Evolutionary conservation across 768 basidiomycete species (phyloP).

Genomic region (Pisolithus orientalis): DNA sequence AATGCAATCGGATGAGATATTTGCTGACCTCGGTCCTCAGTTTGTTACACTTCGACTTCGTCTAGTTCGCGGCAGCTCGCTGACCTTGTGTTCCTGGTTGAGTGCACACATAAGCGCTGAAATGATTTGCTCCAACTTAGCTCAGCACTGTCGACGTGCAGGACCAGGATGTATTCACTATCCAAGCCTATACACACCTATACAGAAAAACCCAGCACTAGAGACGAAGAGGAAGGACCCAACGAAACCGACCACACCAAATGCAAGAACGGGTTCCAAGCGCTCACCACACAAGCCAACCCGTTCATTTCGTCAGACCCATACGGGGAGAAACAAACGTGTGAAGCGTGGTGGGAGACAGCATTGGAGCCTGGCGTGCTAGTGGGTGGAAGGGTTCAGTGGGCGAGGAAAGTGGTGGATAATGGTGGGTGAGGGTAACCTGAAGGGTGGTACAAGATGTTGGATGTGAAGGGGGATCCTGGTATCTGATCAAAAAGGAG

Average conservation of each 20-base stretch:
- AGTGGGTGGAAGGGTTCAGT: slow-evolving; percentile 12
- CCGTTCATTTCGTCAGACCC: slow-evolving; percentile 41
- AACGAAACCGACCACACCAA: slow-evolving; percentile 1
- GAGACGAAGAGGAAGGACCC: background rate
- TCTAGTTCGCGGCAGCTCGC: too few relatives aligned
- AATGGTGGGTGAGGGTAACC: background rate
- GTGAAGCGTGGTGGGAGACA: slow-evolving; percentile 22
- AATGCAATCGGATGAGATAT: too few relatives aligned
- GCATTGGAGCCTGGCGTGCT: slow-evolving; percentile 23
- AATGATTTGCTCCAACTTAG: too few relatives aligned
- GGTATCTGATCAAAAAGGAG: slow-evolving; percentile 3
- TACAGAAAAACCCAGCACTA: background rate
- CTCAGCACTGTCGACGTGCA: too few relatives aligned
- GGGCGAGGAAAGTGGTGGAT: slow-evolving; percentile 2
- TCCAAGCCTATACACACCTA: background rate
- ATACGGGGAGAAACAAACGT: slow-evolving; percentile 38
- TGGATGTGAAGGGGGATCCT: background rate
- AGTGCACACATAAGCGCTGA: too few relatives aligned
- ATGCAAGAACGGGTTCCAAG: slow-evolving; percentile 15
- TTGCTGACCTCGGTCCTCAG: too few relatives aligned
- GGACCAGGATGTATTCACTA: background rate
- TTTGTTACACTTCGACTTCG: too few relatives aligned
- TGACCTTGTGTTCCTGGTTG: too few relatives aligned
- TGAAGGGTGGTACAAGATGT: background rate
- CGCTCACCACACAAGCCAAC: slow-evolving; percentile 39